Percentiles rank a stretch among this genome's conserved stretches.
These are phyloP conservation scores for Hanseniaspora pseudoguilliermondii DNA, from an alignment of 805 yeast genomes.

Conservation along the genomic window DNA sequence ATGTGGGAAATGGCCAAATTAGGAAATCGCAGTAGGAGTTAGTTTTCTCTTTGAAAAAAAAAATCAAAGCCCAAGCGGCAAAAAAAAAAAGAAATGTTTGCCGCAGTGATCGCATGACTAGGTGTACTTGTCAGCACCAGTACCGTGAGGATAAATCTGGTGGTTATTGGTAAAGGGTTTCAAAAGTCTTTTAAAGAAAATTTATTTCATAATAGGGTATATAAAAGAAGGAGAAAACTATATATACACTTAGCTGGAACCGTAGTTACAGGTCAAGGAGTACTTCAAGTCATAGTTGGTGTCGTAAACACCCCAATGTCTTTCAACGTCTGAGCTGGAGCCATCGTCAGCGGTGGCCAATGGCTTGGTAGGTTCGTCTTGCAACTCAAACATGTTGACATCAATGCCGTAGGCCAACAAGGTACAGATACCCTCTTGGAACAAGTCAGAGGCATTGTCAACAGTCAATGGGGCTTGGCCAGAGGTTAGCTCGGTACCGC, in stretches of 20 bases:
- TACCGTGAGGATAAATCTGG: too few species aligned
- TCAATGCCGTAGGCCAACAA: conserved; percentile 93
- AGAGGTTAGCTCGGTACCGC: conserved; percentile 40
- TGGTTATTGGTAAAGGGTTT: too few species aligned
- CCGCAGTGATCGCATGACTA: not conserved
- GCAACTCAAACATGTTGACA: conserved; percentile 85
- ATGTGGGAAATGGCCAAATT: too few species aligned
- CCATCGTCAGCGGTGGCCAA: conserved; percentile 39
- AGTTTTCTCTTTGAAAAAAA: too few species aligned
- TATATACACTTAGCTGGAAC: not conserved
- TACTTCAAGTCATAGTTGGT: conserved; percentile 36
- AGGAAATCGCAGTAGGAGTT: too few species aligned
- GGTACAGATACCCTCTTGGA: conserved; percentile 84
- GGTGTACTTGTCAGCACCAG: too few species aligned
- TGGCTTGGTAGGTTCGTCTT: conserved; percentile 95
- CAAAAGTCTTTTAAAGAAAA: too few species aligned
- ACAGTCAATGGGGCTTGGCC: conserved; percentile 46
- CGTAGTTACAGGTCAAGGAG: conserved; percentile 36
- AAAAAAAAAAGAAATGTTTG: not conserved
- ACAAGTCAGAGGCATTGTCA: conserved; percentile 63
- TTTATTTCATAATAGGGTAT: too few species aligned
- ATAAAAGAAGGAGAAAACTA: too few species aligned
- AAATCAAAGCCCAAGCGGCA: not conserved
- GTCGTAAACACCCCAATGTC: conserved; percentile 88
- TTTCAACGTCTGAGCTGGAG: conserved; percentile 75